A percentile compares a stretch with the other conserved stretches of the same genome.
phyloP scores from a whole-genome alignment of 2,329 filamentous ascomycete genomes.

The Chaetomiaceae sp. region DNA sequence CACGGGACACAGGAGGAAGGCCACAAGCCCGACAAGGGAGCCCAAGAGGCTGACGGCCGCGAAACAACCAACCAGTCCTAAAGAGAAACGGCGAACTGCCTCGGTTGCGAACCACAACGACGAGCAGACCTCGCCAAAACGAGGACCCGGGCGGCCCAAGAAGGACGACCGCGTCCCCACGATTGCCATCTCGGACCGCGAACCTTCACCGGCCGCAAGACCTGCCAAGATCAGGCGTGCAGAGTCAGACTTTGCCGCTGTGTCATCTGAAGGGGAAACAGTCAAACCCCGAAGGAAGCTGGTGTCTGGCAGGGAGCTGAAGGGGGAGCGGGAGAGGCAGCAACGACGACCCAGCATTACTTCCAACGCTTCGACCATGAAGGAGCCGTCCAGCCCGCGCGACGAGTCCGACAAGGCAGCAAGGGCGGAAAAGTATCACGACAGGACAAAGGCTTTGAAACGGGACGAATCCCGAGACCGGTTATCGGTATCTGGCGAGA shows the following conservation, averaged over 20 bases:
- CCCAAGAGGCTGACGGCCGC: conserved; percentile 38
- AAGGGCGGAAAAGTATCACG: conserved; percentile 53
- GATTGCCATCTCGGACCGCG: conserved; percentile 48
- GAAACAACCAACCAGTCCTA: conserved; percentile 41
- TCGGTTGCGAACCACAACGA: conserved; percentile 43
- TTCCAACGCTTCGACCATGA: conserved; percentile 50
- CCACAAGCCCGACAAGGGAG: conserved; percentile 47
- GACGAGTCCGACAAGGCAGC: conserved; percentile 49
- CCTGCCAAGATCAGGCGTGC: conserved; percentile 47
- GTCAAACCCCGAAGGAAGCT: conserved; percentile 59
- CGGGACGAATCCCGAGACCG: conserved; percentile 57
- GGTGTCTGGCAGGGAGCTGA: conserved; percentile 58
- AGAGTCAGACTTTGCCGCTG: conserved; percentile 50
- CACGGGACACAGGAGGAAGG: conserved; percentile 42
- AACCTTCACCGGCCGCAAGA: conserved; percentile 49
- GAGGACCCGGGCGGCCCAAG: conserved; percentile 49
- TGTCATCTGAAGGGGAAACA: conserved; percentile 54
- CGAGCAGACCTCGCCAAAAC: conserved; percentile 45
- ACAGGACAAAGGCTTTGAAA: conserved; percentile 57
- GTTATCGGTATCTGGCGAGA: conserved; percentile 49
- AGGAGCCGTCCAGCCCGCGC: conserved; percentile 51
- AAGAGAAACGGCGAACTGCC: conserved; percentile 45
- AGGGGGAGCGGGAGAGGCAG: conserved; percentile 56
- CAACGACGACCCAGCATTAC: conserved; percentile 55
- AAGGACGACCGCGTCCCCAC: conserved; percentile 51